phyloP scores from a whole-genome alignment of 1,284 basidiomycete species.

The Vanrija sp. region DNA sequence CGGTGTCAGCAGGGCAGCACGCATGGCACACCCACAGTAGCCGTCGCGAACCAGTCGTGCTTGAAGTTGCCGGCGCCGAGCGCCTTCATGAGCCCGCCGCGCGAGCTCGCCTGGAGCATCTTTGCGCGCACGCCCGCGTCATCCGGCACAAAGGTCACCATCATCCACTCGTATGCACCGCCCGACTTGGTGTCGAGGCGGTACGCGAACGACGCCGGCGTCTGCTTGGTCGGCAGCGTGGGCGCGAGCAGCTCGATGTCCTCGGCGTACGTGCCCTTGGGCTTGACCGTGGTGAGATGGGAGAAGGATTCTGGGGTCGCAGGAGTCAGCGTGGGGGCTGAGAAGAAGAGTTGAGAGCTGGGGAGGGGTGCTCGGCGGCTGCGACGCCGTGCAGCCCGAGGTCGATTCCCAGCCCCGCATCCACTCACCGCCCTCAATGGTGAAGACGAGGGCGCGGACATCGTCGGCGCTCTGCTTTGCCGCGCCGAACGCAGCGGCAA shows the following conservation, averaged over 20 bases:
- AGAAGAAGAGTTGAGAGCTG: too few relatives aligned
- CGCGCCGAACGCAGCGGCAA: slow-evolving; percentile 36
- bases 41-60: slow-evolving; percentile 76
- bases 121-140: slow-evolving; percentile 52
- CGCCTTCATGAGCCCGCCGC: slow-evolving; percentile 65
- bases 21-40: slow-evolving; percentile 57
- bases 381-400: too few relatives aligned
- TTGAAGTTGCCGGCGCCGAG: slow-evolving; percentile 73
- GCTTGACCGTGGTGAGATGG: slow-evolving; percentile 31
- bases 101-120: slow-evolving; percentile 90
- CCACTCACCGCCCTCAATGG: slow-evolving; percentile 45
- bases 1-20: slow-evolving; percentile 25
- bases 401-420: too few relatives aligned
- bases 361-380: too few relatives aligned
- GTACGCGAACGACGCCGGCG: slow-evolving; percentile 47
- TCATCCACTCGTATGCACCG: slow-evolving; percentile 47
- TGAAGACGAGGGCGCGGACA: slow-evolving; percentile 45
- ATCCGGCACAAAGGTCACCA: slow-evolving; percentile 49
- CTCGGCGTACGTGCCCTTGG: slow-evolving; percentile 36
- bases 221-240: slow-evolving; percentile 37
- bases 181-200: slow-evolving; percentile 38
- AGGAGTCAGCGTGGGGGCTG: too few relatives aligned
- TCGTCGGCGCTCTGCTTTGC: slow-evolving; percentile 28
- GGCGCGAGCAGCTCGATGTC: slow-evolving; percentile 40
- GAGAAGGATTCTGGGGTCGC: slow-evolving; percentile 32